Conservation (phyloP, 345 rosid genomes). For the Euclidium syriacum region DNA sequence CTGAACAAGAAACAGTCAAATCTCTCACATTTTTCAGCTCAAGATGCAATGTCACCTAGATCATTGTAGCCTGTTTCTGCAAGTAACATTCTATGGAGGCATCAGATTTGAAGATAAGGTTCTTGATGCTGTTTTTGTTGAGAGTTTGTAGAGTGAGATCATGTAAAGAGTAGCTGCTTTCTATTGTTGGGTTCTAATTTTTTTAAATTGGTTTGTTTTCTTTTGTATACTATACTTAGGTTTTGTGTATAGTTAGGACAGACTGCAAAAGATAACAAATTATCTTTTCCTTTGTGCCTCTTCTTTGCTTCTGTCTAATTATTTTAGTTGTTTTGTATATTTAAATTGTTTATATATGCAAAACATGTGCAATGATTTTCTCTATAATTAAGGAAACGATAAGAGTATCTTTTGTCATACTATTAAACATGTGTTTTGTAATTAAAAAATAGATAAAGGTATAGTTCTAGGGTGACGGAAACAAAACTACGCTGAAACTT, state of each 20-base stretch:
- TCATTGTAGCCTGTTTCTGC: conserved; percentile 24
- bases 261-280: conserved; percentile 18
- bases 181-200: background rate
- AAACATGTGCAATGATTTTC: too few species aligned
- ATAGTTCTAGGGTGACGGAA: too few species aligned
- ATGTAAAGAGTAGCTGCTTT: conserved; percentile 28
- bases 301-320: background rate
- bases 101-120: conserved; percentile 21
- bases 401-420: too few species aligned
- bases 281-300: conserved; percentile 1
- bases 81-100: conserved; percentile 11
- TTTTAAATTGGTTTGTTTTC: background rate
- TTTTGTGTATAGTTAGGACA: conserved; percentile 30
- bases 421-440: too few species aligned
- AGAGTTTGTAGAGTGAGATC: conserved; percentile 25
- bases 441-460: too few species aligned
- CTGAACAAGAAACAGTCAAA: conserved; percentile 60
- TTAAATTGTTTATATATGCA: background rate
- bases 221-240: conserved; percentile 21
- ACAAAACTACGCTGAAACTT: too few species aligned
- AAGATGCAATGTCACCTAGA: conserved; percentile 39
- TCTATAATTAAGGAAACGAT: too few species aligned
- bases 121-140: conserved; percentile 40
- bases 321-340: background rate
- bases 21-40: conserved; percentile 25